phyloP scores from a whole-genome alignment of 768 basidiomycete genomes.

The Mrakia frigida region DNA sequence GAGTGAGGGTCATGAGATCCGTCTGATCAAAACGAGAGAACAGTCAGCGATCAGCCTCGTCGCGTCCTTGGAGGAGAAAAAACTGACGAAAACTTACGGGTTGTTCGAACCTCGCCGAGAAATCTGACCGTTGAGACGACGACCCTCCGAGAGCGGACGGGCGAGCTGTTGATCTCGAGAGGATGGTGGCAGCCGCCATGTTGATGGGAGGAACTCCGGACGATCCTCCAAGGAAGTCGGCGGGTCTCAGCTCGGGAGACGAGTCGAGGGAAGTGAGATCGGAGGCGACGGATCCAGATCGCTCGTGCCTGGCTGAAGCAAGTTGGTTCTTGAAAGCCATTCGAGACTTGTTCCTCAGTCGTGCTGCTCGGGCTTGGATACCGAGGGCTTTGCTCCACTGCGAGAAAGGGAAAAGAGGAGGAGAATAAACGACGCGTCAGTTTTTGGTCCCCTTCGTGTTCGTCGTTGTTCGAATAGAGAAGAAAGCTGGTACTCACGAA shows the following conservation, averaged over 20 bases:
- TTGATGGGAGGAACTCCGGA: neutral
- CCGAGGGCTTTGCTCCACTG: slow-evolving; percentile 7
- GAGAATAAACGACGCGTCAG: neutral
- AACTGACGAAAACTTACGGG: slow-evolving; percentile 1
- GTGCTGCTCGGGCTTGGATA: neutral
- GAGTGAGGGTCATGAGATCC: slow-evolving; percentile 13
- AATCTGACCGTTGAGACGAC: neutral
- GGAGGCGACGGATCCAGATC: slow-evolving; percentile 6
- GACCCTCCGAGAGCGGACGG: neutral
- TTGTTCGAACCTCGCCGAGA: neutral
- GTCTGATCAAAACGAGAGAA: neutral
- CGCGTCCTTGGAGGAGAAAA: neutral
- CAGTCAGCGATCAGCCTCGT: neutral
- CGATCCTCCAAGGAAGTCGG: neutral
- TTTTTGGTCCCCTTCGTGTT: no score
- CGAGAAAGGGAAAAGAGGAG: neutral
- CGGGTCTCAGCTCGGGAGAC: neutral
- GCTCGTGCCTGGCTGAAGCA: neutral
- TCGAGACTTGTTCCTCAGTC: neutral
- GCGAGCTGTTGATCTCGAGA: neutral
- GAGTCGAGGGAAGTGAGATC: slow-evolving; percentile 16
- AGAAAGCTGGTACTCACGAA: neutral
- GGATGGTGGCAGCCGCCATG: neutral
- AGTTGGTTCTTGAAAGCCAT: neutral
- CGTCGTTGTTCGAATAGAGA: neutral